Base-by-base conservation (phyloP, 2,329 filamentous ascomycete species). In the Chaetomium strumarium region DNA sequence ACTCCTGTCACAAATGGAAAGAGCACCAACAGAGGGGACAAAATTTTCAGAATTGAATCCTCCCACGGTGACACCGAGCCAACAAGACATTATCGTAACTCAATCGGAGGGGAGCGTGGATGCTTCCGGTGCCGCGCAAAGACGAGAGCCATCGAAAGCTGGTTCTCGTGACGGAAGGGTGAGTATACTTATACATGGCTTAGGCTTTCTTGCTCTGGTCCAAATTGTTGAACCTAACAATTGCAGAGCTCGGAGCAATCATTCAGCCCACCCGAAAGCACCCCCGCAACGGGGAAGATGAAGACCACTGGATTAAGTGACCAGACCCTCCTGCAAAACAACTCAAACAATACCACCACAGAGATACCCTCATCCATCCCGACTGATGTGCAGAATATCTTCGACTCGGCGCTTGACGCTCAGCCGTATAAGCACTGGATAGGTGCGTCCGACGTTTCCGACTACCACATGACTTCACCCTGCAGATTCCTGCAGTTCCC, bases 341-440 rank as follows among this genome's bases (percentile, higher is more conserved):
- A 29, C 17, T 30, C 7, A 16, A 19, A 20, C 40, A 10, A 38
- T 14, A 14, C 29, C 29, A 20, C 20, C 24, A 24, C 24, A 4
- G 24, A 4, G 7, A 24, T 4, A 24, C 7, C 24, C 24, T 7
- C 24, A 30, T 13, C 19, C 19, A 33, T 55, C 9, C 55, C 55
- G 13, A 36, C 42, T 5, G 37, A 54, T 1, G 24, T 56, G 2
- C 51, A 56, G n/a, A 17, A 44, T n/a, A 9, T 30, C 7, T 54
- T 56, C 40, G 29, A 39, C 5, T 34, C 47, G 12, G 55, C 54
- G 6, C 37, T 55, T 3, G 52, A 57, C 31, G 42, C 46, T 31
- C 33, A 30, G 5, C 41, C 37, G 2, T 58, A 58, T 44, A 56
- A 20, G n/a, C n/a, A n/a, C 8, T 56, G 54, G 52, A 51, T 16